Conservation (phyloP, 1,284 basidiomycete genomes). For the Serendipita sp. region DNA sequence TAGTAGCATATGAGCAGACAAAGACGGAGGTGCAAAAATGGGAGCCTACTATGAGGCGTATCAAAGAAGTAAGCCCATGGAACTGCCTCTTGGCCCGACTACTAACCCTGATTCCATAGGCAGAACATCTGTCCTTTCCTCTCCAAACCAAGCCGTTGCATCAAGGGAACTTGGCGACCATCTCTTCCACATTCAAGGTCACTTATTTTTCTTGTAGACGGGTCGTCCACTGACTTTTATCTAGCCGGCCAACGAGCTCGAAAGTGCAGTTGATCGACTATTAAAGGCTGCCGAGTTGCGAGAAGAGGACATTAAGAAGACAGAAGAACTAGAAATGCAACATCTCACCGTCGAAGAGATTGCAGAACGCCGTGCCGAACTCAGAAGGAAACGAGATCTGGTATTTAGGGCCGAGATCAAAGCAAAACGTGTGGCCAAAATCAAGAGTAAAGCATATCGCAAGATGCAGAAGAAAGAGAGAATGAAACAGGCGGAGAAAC, state of each 20-base stretch:
- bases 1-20: slow-evolving; percentile 88
- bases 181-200: slow-evolving; percentile 73
- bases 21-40: slow-evolving; percentile 90
- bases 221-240: slow-evolving; percentile 10
- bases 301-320: slow-evolving; percentile 61
- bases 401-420: slow-evolving; percentile 90
- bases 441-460: slow-evolving; percentile 90
- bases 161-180: slow-evolving; percentile 58
- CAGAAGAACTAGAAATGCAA: slow-evolving; percentile 72
- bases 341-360: slow-evolving; percentile 77
- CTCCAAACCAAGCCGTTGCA: slow-evolving; percentile 53
- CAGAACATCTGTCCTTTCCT: slow-evolving; percentile 86
- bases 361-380: slow-evolving; percentile 60
- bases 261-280: slow-evolving; percentile 63
- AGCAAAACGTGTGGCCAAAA: slow-evolving; percentile 83
- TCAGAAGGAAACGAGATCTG: slow-evolving; percentile 80
- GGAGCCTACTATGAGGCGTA: slow-evolving; percentile 79
- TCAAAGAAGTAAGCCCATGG: slow-evolving; percentile 46
- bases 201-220: neutral
- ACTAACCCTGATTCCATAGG: slow-evolving; percentile 29
- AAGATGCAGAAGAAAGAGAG: slow-evolving; percentile 71
- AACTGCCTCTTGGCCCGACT: neutral
- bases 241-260: slow-evolving; percentile 63
- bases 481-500: slow-evolving; percentile 39
- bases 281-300: slow-evolving; percentile 66